Conservation (phyloP, 805 yeast species). For the Candida suzukii region DNA sequence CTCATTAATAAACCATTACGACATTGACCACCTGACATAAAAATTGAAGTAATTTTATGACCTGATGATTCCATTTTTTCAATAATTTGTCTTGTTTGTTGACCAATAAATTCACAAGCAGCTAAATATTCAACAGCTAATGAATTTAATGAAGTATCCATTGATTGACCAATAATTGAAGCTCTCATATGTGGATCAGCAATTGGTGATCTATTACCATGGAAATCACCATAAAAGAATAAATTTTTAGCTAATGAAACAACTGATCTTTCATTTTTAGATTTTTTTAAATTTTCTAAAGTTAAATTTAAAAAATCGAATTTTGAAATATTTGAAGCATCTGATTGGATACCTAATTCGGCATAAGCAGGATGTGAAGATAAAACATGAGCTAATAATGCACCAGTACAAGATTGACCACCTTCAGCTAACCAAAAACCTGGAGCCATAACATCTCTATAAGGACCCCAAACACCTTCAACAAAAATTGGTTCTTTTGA, state of each 20-base stretch:
- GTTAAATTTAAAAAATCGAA: conserved; percentile 78
- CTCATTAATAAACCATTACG: conserved; percentile 86
- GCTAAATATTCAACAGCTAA: conserved; percentile 83
- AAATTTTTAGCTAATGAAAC: conserved; percentile 76
- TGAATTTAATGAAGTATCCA: conserved; percentile 82
- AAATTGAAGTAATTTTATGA: conserved; percentile 66
- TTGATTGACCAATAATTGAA: conserved; percentile 82
- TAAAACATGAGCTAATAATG: conserved; percentile 79
- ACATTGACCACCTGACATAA: conserved; percentile 96
- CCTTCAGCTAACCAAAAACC: conserved; percentile 96
- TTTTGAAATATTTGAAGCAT: conserved; percentile 60
- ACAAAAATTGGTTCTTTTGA: conserved; percentile 83
- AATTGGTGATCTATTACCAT: conserved; percentile 96
- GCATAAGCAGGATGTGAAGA: conserved; percentile 83
- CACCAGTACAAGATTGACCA: conserved; percentile 98
- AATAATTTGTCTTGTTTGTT: conserved; percentile 92
- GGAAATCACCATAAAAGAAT: conserved; percentile 93
- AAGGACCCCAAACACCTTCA: conserved; percentile 98
- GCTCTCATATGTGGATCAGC: conserved; percentile 95
- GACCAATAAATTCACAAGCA: conserved; percentile 96
- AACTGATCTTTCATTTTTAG: conserved; percentile 58
- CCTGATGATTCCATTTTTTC: conserved; percentile 80
- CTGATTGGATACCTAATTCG: conserved; percentile 62
- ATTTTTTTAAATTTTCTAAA: conserved; percentile 58
- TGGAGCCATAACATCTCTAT: conserved; percentile 85